Base-by-base conservation (phyloP, 2,329 filamentous ascomycete species). In the Claviceps digitariae region DNA sequence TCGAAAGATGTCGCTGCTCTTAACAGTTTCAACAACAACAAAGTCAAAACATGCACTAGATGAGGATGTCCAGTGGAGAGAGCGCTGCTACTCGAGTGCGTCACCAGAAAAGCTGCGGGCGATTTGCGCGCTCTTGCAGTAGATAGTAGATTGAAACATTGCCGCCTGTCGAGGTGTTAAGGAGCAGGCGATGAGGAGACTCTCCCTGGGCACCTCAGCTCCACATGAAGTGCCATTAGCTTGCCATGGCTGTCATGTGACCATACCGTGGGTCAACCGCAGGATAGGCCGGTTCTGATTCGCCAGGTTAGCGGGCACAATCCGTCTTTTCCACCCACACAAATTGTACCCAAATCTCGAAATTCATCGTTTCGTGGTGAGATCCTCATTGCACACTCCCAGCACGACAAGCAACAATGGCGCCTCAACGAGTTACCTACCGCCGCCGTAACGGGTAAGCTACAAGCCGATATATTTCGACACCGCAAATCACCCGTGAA, bases 361-460 rank as follows among this genome's bases (percentile, higher is more conserved):
- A 71, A 70, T 66, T 69, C 65, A 57, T 68, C 62, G 58, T 61
- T 60, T 56, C 58, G 60, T 62, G 63, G 64, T 64, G 66, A 65
- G 62, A 67, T 66, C 59, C 61, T 66, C 66, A 66, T 64, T 60
- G 63, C 62, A 66, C 52, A 62, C 60, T 62, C 61, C 62, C 62
- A 66, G 61, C 66, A 67, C 63, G 66, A 69, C 65, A 69, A 70
- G 73, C 69, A 73, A 79, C 69, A 73, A 82, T 82, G 78, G 70
- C 73, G 63, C 69, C 74, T 71, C 73, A 77, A 68, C 70, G 78
- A 72, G 77, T 81, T 64, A 80, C 77, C 67, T 82, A 86, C 79
- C 83, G 85, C 75, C 83, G 85, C 72, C 83, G 84, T 72, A 88
- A 88, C 78, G 81, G 81, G 85, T 88, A 82, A 76, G 84, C 83